Evolutionary conservation across 2,329 filamentous ascomycete species (phyloP).

Genomic region (Fonsecaea pedrosoi): DNA sequence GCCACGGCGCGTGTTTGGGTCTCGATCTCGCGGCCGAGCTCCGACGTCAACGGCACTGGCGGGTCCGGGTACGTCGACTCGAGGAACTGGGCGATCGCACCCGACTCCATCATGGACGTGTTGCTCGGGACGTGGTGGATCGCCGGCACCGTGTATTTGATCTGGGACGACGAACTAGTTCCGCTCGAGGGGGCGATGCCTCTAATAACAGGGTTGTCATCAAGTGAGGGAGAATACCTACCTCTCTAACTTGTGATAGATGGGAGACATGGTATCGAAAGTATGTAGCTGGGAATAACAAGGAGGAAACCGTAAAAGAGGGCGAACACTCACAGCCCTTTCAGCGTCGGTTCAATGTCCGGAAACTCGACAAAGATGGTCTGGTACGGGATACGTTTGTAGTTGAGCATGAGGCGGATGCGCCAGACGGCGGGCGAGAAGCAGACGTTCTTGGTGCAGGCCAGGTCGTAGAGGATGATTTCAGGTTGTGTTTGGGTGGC

Average conservation of each 20-base stretch:
- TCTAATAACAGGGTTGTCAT: constrained; percentile 26
- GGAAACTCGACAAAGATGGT: constrained; percentile 54
- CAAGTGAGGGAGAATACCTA: no score
- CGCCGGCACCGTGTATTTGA: constrained; percentile 51
- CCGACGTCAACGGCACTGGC: constrained; percentile 46
- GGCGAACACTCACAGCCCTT: constrained; percentile 46
- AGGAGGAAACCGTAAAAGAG: not conserved
- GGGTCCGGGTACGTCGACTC: constrained; percentile 50
- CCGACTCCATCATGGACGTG: constrained; percentile 52
- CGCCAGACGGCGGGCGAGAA: constrained; percentile 54
- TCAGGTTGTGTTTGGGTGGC: constrained; percentile 43
- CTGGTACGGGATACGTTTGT: constrained; percentile 51
- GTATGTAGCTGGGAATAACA: no score
- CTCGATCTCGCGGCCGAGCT: constrained; percentile 47
- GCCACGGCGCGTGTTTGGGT: constrained; percentile 43
- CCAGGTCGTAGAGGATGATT: constrained; percentile 52
- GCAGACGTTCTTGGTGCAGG: constrained; percentile 49
- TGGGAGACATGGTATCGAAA: no score
- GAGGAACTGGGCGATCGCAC: constrained; percentile 50
- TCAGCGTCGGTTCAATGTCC: constrained; percentile 53
- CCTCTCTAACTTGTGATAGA: no score
- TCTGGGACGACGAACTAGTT: constrained; percentile 35
- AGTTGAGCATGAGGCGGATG: constrained; percentile 55
- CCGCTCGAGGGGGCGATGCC: constrained; percentile 39
- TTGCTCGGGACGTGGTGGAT: constrained; percentile 51